Evolutionary conservation across 164 flowering plant genomes (phyloP).

Genomic region (Cinnamomum micranthum): DNA sequence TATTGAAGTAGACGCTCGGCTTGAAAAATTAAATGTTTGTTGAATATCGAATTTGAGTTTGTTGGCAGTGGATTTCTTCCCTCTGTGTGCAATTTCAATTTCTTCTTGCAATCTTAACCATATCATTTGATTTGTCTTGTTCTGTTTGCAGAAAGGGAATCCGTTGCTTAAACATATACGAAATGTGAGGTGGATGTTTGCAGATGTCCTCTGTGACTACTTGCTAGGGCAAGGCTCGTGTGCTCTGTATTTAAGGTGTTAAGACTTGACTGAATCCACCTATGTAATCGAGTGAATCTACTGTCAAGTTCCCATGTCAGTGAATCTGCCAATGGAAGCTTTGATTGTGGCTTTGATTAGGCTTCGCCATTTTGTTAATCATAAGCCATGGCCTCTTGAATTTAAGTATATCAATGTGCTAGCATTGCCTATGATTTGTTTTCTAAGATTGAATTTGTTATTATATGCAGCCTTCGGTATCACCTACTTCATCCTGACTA

Average conservation of each 20-base stretch:
- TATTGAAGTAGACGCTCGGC: neutral
- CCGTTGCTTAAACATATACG: conserved; percentile 92
- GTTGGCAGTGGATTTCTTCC: neutral
- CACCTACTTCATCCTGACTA: conserved; percentile 98
- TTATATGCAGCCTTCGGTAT: conserved; percentile 80
- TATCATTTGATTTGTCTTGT: neutral
- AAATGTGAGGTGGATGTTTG: conserved; percentile 87
- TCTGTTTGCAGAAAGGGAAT: conserved; percentile 76
- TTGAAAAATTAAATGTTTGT: too few relatives aligned
- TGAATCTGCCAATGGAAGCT: too few relatives aligned
- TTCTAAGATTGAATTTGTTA: neutral
- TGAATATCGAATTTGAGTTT: neutral
- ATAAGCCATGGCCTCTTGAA: neutral
- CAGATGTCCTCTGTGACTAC: conserved; percentile 79
- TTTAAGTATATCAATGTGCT: neutral
- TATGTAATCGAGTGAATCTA: too few relatives aligned
- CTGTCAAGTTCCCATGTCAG: too few relatives aligned
- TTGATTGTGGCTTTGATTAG: too few relatives aligned
- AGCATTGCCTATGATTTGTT: neutral
- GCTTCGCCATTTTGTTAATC: neutral
- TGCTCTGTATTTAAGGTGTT: conserved; percentile 86
- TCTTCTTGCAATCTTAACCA: neutral
- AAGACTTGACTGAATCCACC: too few relatives aligned
- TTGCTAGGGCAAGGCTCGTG: conserved; percentile 77
- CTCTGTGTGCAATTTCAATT: neutral